Conservation (phyloP, 305 asterid species). For the Solanum hybrid region DNA sequence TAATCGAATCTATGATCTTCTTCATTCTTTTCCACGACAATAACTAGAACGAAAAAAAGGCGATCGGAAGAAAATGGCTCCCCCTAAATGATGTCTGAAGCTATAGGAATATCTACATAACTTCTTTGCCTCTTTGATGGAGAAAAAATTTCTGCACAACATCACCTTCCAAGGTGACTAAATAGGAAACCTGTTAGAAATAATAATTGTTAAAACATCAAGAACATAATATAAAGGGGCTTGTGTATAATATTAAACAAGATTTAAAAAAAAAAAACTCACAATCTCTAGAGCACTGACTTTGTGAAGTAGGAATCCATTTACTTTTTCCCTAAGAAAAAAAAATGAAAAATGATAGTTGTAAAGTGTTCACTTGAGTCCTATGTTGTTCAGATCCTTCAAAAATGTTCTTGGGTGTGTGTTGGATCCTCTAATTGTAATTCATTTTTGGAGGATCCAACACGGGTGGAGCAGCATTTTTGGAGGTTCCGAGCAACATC, state of each 20-base stretch:
- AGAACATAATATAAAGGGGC: neutral
- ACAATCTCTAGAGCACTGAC: constrained; percentile 47
- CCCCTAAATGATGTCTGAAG: neutral
- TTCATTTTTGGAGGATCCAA: neutral
- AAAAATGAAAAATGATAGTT: neutral
- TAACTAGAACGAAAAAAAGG: neutral
- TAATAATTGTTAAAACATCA: neutral
- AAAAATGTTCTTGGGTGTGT: neutral
- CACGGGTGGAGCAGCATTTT: neutral
- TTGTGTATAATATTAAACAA: neutral
- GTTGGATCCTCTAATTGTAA: neutral
- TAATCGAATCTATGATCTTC: neutral
- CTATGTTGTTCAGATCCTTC: neutral
- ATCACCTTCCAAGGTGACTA: constrained; percentile 40
- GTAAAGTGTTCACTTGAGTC: neutral
- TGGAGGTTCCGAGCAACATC: neutral
- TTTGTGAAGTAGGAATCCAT: constrained; percentile 46
- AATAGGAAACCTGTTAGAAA: constrained; percentile 31
- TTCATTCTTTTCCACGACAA: neutral
- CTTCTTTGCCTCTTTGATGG: constrained; percentile 41
- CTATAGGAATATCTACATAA: constrained; percentile 15
- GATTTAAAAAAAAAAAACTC: constrained; percentile 2
- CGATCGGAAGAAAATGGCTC: neutral
- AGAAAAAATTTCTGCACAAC: constrained; percentile 24
- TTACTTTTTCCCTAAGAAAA: constrained; percentile 25